Base-by-base conservation (phyloP, 1,284 basidiomycete genomes). In the Lentinula novae-zelandiae region DNA sequence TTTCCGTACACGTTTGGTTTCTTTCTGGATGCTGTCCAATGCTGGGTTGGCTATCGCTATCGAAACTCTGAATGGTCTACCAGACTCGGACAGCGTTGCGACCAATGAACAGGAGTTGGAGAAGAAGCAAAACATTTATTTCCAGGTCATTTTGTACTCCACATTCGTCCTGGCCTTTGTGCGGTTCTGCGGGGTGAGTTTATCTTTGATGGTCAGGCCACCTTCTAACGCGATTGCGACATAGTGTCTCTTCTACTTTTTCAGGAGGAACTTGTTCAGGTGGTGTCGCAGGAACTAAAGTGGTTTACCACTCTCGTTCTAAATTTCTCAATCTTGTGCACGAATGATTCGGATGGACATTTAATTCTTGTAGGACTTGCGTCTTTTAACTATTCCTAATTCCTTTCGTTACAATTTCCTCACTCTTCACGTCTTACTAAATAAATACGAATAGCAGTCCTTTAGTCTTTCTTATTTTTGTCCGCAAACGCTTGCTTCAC, bases 1-100 rank as follows among this genome's bases (percentile, higher is more conserved):
- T 1, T 97, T 96, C 89, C 87, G 95, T 65, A 96, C 94, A 1
- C 88, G 92, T 64, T 80, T 95, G 7, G 92, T 96, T 55, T 85
- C 89, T 1, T 78, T 83, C 61, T 96, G 95, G 95, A 91, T 96
- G 83, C 75, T 96, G 60, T 75, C 84, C 9, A 96, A 96, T 70
- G 92, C 90, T 20, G 80, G 74, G 3, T 78, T 97, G 15, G 88
- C 92, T 9, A 83, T 96, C 58, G 86, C 90, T 15, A 93, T 97
- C 63, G 86, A 91, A 73, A 94, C 90, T 65, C 78, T 95, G 66
- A 93, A 93, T 67, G 93, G 95, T 17, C 70, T 94, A 54, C 76
- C 79, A 3, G 82, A 74, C 57, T 71, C 70, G 9, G 65, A 70
- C 64, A 58, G 39, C n/a, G 49, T 52, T 10, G 63, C 70, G 10